A percentile compares a stretch with the other conserved stretches of the same genome.
Evolutionary conservation across 75 land plant genomes (phyloP).

Genomic region (Cunninghamia lanceolata): DNA sequence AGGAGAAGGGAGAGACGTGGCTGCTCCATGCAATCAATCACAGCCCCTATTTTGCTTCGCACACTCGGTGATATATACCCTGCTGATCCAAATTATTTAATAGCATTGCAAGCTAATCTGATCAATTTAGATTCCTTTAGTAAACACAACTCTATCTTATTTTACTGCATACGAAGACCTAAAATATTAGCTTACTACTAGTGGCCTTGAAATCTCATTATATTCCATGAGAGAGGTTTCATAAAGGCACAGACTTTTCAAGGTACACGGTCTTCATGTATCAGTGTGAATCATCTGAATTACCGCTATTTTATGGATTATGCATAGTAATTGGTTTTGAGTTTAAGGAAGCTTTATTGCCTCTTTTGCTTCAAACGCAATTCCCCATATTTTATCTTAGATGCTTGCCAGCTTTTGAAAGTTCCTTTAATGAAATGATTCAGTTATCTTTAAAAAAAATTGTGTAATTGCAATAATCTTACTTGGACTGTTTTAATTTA

Average conservation of each 20-base stretch:
- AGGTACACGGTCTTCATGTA: background rate
- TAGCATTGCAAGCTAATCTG: too few relatives aligned
- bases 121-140: background rate
- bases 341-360: background rate
- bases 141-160: background rate
- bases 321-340: background rate
- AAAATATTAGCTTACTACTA: background rate
- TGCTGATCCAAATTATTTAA: too few relatives aligned
- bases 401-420: too few relatives aligned
- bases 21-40: background rate
- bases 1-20: too few relatives aligned
- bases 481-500: too few relatives aligned
- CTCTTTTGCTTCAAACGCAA: background rate
- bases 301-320: background rate
- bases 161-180: background rate
- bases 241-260: background rate
- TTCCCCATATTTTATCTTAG: background rate
- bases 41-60: background rate
- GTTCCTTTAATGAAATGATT: too few relatives aligned
- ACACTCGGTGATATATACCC: background rate
- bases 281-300: background rate
- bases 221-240: background rate
- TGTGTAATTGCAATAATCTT: too few relatives aligned
- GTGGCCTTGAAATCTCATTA: background rate
- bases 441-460: too few relatives aligned